These are phyloP conservation scores for Apiotrichum mycotoxinovorans DNA, from an alignment of 1,284 basidiomycete genomes.

Conservation along the genomic window DNA sequence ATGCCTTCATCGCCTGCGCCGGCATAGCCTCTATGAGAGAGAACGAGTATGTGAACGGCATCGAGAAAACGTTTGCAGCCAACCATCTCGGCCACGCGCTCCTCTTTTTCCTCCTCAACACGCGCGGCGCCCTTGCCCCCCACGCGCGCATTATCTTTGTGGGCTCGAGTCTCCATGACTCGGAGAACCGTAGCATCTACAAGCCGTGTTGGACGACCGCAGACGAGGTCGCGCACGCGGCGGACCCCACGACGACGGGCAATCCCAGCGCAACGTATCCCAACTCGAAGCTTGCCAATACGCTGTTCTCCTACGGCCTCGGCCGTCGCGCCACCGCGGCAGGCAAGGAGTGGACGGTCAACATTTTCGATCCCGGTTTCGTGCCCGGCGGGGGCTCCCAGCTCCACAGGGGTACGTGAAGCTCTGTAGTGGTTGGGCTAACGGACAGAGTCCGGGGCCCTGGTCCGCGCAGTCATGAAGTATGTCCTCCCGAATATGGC, in stretches of 20 bases:
- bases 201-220: conserved; percentile 16
- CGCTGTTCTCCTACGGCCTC: conserved; percentile 22
- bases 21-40: background rate
- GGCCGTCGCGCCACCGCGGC: conserved; percentile 1
- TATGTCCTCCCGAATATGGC: conserved; percentile 1
- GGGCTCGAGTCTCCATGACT: conserved; percentile 16
- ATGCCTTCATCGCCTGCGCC: conserved; percentile 2
- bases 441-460: background rate
- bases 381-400: conserved; percentile 12
- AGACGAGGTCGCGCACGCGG: conserved; percentile 19
- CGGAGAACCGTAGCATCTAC: background rate
- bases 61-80: conserved; percentile 24
- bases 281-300: conserved; percentile 16
- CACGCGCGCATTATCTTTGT: conserved; percentile 19
- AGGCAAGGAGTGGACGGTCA: conserved; percentile 17
- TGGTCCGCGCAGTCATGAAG: background rate
- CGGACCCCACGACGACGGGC: background rate
- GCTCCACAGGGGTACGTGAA: background rate
- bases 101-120: conserved; percentile 25
- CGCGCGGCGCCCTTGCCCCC: conserved; percentile 3
- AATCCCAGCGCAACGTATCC: background rate
- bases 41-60: background rate
- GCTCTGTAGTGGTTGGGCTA: background rate
- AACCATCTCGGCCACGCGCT: conserved; percentile 27
- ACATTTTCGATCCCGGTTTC: conserved; percentile 24